A percentile compares a stretch with the other conserved stretches of the same genome.
phyloP scores from a whole-genome alignment of 2,329 filamentous ascomycete species.

The Stachybotrys elegans region DNA sequence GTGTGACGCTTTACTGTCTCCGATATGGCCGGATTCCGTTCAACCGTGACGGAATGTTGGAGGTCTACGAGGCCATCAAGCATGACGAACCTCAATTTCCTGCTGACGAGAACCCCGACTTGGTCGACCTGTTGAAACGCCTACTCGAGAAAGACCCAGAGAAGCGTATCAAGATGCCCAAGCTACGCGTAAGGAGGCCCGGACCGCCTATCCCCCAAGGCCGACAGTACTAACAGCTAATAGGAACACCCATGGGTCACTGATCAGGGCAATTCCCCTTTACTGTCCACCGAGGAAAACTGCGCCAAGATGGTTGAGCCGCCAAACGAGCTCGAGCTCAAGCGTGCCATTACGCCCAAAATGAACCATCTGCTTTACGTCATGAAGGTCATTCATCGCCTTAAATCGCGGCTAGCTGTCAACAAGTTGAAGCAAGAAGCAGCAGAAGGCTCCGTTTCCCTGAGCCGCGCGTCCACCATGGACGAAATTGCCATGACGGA shows the following conservation, averaged over 20 bases:
- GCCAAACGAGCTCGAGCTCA: conserved; percentile 86
- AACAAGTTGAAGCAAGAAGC: conserved; percentile 6
- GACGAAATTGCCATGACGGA: conserved; percentile 35
- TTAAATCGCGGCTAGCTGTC: conserved; percentile 65
- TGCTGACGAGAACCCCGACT: conserved; percentile 58
- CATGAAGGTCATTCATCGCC: conserved; percentile 86
- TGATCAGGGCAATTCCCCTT: conserved; percentile 66
- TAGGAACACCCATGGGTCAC: conserved; percentile 95
- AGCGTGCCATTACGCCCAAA: conserved; percentile 83
- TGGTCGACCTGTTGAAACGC: conserved; percentile 67
- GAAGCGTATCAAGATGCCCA: conserved; percentile 76
- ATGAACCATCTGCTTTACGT: conserved; percentile 84
- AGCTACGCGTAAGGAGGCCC: conserved; percentile 63
- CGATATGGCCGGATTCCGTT: conserved; percentile 88
- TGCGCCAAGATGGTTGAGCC: conserved; percentile 73
- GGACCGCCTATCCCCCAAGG: not conserved
- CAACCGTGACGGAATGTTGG: conserved; percentile 69
- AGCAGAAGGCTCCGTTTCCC: conserved; percentile 4
- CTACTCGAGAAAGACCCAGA: conserved; percentile 81
- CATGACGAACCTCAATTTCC: conserved; percentile 60
- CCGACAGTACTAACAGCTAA: conserved; percentile 10
- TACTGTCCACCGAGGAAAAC: conserved; percentile 81
- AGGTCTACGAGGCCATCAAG: conserved; percentile 86
- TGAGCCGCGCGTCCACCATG: conserved; percentile 13
- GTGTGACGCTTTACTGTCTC: conserved; percentile 87